These are phyloP conservation scores for Mucor ambiguus DNA, from an alignment of 371 early-diverging fungal genomes.

Conservation along the genomic window DNA sequence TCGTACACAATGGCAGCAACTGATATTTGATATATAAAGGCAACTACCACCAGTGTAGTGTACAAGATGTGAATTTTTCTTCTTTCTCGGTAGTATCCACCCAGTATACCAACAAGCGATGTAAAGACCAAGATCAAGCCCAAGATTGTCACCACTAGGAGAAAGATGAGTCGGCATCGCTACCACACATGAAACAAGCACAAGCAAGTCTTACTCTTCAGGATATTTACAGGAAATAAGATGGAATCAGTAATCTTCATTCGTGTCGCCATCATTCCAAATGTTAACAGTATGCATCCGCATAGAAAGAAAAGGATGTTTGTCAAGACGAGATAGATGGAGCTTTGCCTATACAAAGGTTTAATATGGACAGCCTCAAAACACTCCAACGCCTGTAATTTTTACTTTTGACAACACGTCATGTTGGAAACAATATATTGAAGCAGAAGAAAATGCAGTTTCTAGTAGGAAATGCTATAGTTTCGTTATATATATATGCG, in stretches of 20 bases:
- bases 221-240: constrained; percentile 41
- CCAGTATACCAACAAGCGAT: constrained; percentile 38
- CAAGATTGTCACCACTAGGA: constrained; percentile 41
- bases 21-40: constrained; percentile 39
- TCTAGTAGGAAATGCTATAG: not conserved
- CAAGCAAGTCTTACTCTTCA: constrained; percentile 32
- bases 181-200: not conserved
- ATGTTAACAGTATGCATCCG: constrained; percentile 37
- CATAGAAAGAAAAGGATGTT: constrained; percentile 39
- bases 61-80: constrained; percentile 39
- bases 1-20: constrained; percentile 42
- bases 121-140: constrained; percentile 43
- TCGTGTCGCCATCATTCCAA: constrained; percentile 40
- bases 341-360: constrained; percentile 32
- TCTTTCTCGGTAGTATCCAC: constrained; percentile 33
- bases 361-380: not conserved
- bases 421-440: constrained; percentile 7
- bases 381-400: not conserved
- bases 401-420: constrained; percentile 50
- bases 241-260: constrained; percentile 31
- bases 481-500: not conserved
- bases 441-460: not conserved
- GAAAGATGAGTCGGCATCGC: not conserved
- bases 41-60: constrained; percentile 32
- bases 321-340: constrained; percentile 31